Percentiles rank a stretch among this genome's conserved stretches.
These are phyloP conservation scores for Penicillium sp. DNA, from an alignment of 2,329 filamentous ascomycete species.

Conservation along the genomic window DNA sequence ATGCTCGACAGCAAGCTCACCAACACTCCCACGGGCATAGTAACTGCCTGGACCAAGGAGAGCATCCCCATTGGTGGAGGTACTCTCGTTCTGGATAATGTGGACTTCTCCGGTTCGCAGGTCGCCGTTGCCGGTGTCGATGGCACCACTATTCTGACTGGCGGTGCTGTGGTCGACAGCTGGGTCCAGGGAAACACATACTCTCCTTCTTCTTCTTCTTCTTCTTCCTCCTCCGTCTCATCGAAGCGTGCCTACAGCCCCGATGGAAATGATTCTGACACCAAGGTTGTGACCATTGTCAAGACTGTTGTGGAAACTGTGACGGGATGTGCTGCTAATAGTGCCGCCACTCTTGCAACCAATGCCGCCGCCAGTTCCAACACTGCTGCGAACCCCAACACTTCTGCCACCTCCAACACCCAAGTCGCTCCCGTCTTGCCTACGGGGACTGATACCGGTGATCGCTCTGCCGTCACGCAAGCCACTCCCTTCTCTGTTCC, in stretches of 20 bases:
- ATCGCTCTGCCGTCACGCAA: not conserved
- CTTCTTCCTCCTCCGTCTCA: constrained; percentile 24
- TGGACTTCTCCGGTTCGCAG: constrained; percentile 73
- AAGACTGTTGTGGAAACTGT: constrained; percentile 33
- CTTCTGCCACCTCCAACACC: not conserved
- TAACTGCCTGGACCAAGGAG: constrained; percentile 68
- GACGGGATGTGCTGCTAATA: constrained; percentile 21
- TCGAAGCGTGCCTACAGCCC: constrained; percentile 27
- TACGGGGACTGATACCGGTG: constrained; percentile 1
- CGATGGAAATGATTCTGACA: constrained; percentile 21
- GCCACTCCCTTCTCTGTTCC: not conserved
- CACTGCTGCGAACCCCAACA: not conserved
- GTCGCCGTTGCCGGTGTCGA: constrained; percentile 64
- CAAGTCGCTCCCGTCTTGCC: constrained; percentile 5
- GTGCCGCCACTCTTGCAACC: constrained; percentile 6
- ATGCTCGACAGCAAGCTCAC: constrained; percentile 78
- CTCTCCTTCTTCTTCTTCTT: too few relatives aligned
- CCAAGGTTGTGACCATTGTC: constrained; percentile 23
- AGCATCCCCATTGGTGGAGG: constrained; percentile 71
- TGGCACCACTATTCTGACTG: constrained; percentile 65
- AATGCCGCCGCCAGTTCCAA: constrained; percentile 3
- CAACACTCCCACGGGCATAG: constrained; percentile 74
- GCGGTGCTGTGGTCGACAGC: constrained; percentile 67
- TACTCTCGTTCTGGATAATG: constrained; percentile 83
- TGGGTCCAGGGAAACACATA: constrained; percentile 84